Percentiles rank a stretch among this genome's conserved stretches.
These are phyloP conservation scores for Neurospora sp. DNA, from an alignment of 2,329 filamentous ascomycete genomes.

Conservation along the genomic window DNA sequence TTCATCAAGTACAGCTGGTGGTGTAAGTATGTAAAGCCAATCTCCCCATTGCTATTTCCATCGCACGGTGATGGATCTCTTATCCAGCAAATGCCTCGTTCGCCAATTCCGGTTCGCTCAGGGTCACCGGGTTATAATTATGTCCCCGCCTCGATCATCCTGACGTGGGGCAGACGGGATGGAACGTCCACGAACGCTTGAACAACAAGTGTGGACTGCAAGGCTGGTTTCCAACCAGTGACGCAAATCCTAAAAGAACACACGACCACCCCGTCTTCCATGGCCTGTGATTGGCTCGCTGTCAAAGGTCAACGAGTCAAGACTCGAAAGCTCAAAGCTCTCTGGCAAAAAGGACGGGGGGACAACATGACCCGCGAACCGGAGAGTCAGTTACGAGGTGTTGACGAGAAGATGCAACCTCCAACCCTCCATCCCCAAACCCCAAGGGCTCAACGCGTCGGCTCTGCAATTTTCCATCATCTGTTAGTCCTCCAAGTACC, in stretches of 20 bases:
- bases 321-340: background rate
- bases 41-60: background rate
- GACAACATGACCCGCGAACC: background rate
- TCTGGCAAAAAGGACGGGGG: background rate
- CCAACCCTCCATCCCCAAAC: background rate
- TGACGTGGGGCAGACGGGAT: conserved; percentile 1
- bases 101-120: background rate
- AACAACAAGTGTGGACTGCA: background rate
- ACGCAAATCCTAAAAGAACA: conserved; percentile 3
- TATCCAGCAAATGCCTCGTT: conserved; percentile 6
- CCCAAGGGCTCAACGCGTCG: background rate
- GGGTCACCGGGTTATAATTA: conserved; percentile 1
- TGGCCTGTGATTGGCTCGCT: background rate
- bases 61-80: background rate
- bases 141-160: background rate
- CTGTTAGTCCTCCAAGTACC: background rate
- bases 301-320: background rate
- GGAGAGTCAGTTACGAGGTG: background rate
- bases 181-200: background rate
- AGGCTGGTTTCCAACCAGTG: conserved; percentile 4
- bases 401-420: background rate
- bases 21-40: background rate
- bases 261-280: background rate
- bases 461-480: background rate
- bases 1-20: background rate